These are phyloP conservation scores for Deuterostichococcus epilithicus DNA, from an alignment of 139 green algal species.

Conservation along the genomic window DNA sequence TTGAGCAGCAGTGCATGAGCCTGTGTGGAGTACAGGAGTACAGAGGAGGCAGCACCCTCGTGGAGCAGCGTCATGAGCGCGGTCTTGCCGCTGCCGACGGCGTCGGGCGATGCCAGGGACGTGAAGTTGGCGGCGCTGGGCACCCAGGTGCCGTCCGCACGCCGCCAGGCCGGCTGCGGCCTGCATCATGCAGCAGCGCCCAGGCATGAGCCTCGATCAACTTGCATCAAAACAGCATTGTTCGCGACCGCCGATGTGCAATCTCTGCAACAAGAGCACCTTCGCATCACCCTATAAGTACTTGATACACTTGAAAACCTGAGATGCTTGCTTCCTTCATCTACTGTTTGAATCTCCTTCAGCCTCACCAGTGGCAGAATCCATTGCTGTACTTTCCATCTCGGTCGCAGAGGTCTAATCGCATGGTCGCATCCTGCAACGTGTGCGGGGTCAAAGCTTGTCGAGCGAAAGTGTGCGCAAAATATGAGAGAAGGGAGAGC, in stretches of 20 bases:
- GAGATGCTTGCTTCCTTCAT: neutral
- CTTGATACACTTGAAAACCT: neutral
- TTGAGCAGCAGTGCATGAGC: neutral
- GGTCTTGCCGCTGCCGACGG: slow-evolving; percentile 57
- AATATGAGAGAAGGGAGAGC: too few species aligned
- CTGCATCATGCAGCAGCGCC: too few species aligned
- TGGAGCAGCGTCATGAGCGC: slow-evolving; percentile 81
- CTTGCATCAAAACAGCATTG: too few species aligned
- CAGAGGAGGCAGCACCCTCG: slow-evolving; percentile 43
- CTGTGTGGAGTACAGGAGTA: neutral
- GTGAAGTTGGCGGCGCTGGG: slow-evolving; percentile 75
- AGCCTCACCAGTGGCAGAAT: slow-evolving; percentile 85
- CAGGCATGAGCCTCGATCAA: slow-evolving; percentile 2
- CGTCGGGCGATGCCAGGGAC: slow-evolving; percentile 64
- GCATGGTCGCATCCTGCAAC: slow-evolving; percentile 48
- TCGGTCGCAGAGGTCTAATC: slow-evolving; percentile 70
- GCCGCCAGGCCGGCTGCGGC: slow-evolving; percentile 51
- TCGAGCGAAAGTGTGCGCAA: too few species aligned
- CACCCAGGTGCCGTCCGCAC: slow-evolving; percentile 53
- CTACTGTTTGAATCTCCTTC: too few species aligned
- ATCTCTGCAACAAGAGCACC: too few species aligned
- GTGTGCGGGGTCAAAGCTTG: slow-evolving; percentile 2
- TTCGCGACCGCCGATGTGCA: too few species aligned
- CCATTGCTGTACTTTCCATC: slow-evolving; percentile 67
- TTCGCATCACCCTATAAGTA: too few species aligned